Conservation (phyloP, 352 stramenopile genomes). For the Phytophthora quininea region DNA sequence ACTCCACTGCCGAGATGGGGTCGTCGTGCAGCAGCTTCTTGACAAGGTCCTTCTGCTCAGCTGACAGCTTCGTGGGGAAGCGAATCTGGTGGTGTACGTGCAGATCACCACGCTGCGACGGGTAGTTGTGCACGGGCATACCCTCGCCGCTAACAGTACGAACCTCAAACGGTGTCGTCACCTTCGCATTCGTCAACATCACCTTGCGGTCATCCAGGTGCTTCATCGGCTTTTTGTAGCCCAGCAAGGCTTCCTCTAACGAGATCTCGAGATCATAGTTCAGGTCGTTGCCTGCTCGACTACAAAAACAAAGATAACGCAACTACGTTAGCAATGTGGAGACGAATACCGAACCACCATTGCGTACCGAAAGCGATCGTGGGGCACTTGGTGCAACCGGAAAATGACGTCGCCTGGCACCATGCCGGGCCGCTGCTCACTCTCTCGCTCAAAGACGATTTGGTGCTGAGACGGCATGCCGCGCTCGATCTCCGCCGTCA, state of each 20-base stretch:
- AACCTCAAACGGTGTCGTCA: constrained; percentile 95
- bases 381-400: constrained; percentile 89
- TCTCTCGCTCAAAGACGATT: constrained; percentile 89
- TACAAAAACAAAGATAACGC: constrained; percentile 21
- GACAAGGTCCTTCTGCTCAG: constrained; percentile 87
- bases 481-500: constrained; percentile 79
- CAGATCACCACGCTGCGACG: constrained; percentile 91
- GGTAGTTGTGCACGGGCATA: constrained; percentile 94
- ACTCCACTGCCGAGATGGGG: constrained; percentile 25
- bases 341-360: background rate
- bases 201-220: constrained; percentile 96
- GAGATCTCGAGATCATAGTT: constrained; percentile 95
- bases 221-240: constrained; percentile 92
- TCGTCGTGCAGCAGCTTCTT: constrained; percentile 50
- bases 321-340: constrained; percentile 4
- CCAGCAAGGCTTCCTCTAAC: constrained; percentile 96
- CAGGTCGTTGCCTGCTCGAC: constrained; percentile 94
- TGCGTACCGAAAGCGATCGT: constrained; percentile 86
- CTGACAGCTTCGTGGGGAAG: constrained; percentile 91
- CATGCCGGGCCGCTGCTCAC: constrained; percentile 84
- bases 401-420: constrained; percentile 96
- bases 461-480: constrained; percentile 85
- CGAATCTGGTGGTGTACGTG: constrained; percentile 96
- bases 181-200: constrained; percentile 73
- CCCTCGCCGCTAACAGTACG: constrained; percentile 92